Base-by-base conservation (phyloP, 2,329 filamentous ascomycete species). In the Ambrosiella cleistominuta region DNA sequence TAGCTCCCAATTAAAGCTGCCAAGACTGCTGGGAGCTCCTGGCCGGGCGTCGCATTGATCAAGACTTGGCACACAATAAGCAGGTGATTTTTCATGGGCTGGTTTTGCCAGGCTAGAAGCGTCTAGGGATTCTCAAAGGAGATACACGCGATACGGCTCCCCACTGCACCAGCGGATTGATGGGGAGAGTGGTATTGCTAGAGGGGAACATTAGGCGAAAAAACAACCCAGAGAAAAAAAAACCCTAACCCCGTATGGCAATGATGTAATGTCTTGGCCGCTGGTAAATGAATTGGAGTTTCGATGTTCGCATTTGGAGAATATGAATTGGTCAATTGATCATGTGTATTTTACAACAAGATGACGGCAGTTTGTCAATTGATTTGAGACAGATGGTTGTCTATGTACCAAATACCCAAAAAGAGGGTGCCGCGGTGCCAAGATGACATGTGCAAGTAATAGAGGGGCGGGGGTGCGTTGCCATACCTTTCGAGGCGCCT, bases 401-500 rank as follows among this genome's bases (percentile, higher is more conserved):
- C 12, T 15, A 9, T 35, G 38, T 35, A 45, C 27, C 39, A 13
- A 11, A 9, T 7, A 35, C 35, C 19, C 11, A n/a, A 37, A 36
- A 36, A 11, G 15, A 37, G 15, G 35, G 13, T n/a, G 51, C 15
- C 3, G 9, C 12, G 19, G 35, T 51, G 7, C 47, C 47, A 36
- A 35, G 47, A 36, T 51, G 47, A 51, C 19, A 51, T 51, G 47
- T 35, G 17, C 17, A 51, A 17, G 36, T 42, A 39, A 12, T 39
- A 37, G 36, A 19, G 15, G 38, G n/a, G 38, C n/a, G 40, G 38
- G 53, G 38, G 53, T 36, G 19, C 27, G 27, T n/a, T 11, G 27
- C 27, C 77, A 70, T 76, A 87, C 88, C 88, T 84, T 86, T 89
- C 63, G 83, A 81, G 64, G 84, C 81, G 67, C 86, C 85, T 71